Percentiles rank a stretch among this genome's conserved stretches.
Conservation (phyloP, 768 basidiomycete species). For the Mycena kentingensis region DNA sequence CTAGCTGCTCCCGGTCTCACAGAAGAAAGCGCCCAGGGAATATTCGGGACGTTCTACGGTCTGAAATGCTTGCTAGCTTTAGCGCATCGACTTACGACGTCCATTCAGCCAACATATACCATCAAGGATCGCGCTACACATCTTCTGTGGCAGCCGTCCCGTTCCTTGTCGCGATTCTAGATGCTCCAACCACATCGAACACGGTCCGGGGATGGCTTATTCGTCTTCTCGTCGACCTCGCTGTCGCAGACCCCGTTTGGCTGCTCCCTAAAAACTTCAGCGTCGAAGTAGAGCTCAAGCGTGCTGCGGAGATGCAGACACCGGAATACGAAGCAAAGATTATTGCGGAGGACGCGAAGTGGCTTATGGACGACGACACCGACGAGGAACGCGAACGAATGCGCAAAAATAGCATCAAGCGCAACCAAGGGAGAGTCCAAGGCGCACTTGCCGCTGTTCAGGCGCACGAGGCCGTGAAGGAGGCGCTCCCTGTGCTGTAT, state of each 20-base stretch:
- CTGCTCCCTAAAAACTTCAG: background rate
- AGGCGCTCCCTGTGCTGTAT: background rate
- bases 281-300: background rate
- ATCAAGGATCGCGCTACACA: background rate
- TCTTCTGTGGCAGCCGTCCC: background rate
- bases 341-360: background rate
- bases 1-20: background rate
- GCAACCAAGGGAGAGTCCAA: background rate
- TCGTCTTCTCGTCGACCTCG: background rate
- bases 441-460: background rate
- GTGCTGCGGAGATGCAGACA: background rate
- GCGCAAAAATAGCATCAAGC: background rate
- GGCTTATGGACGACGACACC: background rate
- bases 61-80: too few species aligned
- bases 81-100: too few species aligned
- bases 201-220: background rate
- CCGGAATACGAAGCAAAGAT: background rate
- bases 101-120: background rate
- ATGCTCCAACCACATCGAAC: background rate
- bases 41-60: background rate
- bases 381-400: background rate
- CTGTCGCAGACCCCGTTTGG: background rate
- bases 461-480: background rate
- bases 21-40: background rate
- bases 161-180: background rate